Conservation (phyloP, 1,284 basidiomycete genomes). For the Ustilago trichophora region DNA sequence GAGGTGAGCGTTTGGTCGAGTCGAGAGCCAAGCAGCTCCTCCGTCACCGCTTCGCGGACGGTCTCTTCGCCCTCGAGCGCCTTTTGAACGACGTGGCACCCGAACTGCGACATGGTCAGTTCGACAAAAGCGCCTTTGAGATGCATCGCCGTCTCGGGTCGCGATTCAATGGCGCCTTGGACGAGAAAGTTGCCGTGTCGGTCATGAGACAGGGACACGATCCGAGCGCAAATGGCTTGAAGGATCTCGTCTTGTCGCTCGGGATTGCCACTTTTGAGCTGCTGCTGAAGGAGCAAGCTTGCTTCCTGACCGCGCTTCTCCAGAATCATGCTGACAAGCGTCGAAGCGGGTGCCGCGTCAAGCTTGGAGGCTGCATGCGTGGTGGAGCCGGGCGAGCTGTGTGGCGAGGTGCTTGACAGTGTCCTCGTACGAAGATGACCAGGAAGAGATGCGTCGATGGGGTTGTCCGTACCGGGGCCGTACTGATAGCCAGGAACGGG, state of each 20-base stretch:
- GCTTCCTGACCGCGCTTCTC: slow-evolving; percentile 47
- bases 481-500: neutral
- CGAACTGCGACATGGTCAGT: slow-evolving; percentile 56
- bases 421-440: neutral
- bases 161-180: slow-evolving; percentile 46
- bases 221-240: slow-evolving; percentile 32
- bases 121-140: slow-evolving; percentile 48
- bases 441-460: slow-evolving; percentile 1
- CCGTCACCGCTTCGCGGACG: slow-evolving; percentile 28
- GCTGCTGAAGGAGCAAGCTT: slow-evolving; percentile 57
- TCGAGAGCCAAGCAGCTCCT: slow-evolving; percentile 52
- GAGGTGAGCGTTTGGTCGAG: slow-evolving; percentile 55
- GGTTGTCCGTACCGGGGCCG: neutral
- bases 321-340: slow-evolving; percentile 38
- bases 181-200: slow-evolving; percentile 62
- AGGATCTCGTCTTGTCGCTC: slow-evolving; percentile 42
- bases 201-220: slow-evolving; percentile 49
- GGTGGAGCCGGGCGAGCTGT: slow-evolving; percentile 7
- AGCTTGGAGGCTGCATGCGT: slow-evolving; percentile 11
- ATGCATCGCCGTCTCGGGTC: slow-evolving; percentile 29
- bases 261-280: slow-evolving; percentile 45
- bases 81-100: slow-evolving; percentile 59
- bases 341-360: slow-evolving; percentile 12
- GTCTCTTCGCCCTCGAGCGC: slow-evolving; percentile 48
- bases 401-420: slow-evolving; percentile 8